Conservation (phyloP, 169 alveolate genomes). For the Hepatocystis sp. region DNA sequence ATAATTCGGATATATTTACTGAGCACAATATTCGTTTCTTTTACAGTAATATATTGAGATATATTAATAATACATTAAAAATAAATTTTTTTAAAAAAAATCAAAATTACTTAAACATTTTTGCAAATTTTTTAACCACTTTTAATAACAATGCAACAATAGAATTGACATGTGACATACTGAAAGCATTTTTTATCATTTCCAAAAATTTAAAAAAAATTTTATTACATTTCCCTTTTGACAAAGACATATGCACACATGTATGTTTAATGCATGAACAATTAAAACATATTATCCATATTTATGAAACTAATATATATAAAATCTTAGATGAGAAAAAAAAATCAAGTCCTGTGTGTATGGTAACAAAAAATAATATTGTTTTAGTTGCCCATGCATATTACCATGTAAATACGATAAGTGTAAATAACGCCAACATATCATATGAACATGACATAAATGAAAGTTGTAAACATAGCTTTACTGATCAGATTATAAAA, state of each 20-base stretch:
- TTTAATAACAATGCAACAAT: constrained; percentile 43
- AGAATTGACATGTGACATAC: constrained; percentile 31
- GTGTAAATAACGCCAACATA: too few species aligned
- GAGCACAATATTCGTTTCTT: constrained; percentile 8
- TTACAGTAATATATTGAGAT: constrained; percentile 34
- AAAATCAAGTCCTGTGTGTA: background rate
- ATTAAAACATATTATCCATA: constrained; percentile 40
- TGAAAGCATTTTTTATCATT: constrained; percentile 30
- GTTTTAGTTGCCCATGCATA: too few species aligned
- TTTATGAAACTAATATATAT: constrained; percentile 29
- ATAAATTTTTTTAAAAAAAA: constrained; percentile 65
- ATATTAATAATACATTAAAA: constrained; percentile 59
- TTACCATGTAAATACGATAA: too few species aligned
- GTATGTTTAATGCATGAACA: constrained; percentile 67
- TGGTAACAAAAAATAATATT: too few species aligned
- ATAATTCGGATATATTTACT: constrained; percentile 50
- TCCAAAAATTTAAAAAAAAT: constrained; percentile 73
- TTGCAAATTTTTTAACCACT: constrained; percentile 71
- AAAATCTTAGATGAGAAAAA: constrained; percentile 9
- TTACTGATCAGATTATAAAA: too few species aligned
- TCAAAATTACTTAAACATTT: constrained; percentile 72
- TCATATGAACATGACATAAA: too few species aligned
- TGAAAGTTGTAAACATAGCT: too few species aligned
- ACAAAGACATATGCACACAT: constrained; percentile 77
- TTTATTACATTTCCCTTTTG: constrained; percentile 68